A percentile compares a stretch with the other conserved stretches of the same genome.
Conservation (phyloP, 1,139 yeast species). For the Geotrichum histeridarum region DNA sequence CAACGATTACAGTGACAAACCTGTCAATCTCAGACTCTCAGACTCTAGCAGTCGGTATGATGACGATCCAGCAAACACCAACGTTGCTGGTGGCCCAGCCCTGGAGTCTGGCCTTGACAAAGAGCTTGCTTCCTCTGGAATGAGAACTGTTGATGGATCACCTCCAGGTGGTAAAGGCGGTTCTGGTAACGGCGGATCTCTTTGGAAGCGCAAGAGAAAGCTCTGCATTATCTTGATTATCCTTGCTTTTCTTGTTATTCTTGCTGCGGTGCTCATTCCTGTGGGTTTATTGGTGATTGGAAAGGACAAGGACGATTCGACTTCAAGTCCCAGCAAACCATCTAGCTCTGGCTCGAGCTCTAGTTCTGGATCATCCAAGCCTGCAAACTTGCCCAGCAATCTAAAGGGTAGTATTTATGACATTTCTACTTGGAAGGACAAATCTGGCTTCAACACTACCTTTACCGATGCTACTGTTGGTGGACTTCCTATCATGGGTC, state of each 20-base stretch:
- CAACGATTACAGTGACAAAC: neutral
- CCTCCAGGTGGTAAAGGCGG: neutral
- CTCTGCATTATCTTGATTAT: slow-evolving; percentile 21
- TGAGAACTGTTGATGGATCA: neutral
- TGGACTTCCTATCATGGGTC: slow-evolving; percentile 38
- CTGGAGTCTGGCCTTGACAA: slow-evolving; percentile 5
- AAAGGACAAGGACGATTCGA: slow-evolving; percentile 9
- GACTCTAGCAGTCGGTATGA: slow-evolving; percentile 6
- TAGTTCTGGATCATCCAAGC: neutral
- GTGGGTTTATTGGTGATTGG: slow-evolving; percentile 33
- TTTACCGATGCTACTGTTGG: slow-evolving; percentile 37
- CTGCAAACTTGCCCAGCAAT: slow-evolving; percentile 24
- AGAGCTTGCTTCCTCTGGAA: neutral
- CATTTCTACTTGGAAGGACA: slow-evolving; percentile 36
- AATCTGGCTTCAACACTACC: slow-evolving; percentile 37
- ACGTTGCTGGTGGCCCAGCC: neutral
- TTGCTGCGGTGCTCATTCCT: slow-evolving; percentile 33
- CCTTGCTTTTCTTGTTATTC: slow-evolving; percentile 23
- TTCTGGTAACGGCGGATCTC: neutral
- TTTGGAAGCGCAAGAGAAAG: slow-evolving; percentile 17
- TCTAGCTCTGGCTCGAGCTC: neutral
- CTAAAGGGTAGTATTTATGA: slow-evolving; percentile 33
- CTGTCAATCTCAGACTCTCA: neutral
- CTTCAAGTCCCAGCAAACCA: slow-evolving; percentile 3
- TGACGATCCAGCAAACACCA: neutral